Percentiles rank a stretch among this genome's conserved stretches.
phyloP scores from a whole-genome alignment of 169 alveolate species.

The Eimeria maxima region DNA sequence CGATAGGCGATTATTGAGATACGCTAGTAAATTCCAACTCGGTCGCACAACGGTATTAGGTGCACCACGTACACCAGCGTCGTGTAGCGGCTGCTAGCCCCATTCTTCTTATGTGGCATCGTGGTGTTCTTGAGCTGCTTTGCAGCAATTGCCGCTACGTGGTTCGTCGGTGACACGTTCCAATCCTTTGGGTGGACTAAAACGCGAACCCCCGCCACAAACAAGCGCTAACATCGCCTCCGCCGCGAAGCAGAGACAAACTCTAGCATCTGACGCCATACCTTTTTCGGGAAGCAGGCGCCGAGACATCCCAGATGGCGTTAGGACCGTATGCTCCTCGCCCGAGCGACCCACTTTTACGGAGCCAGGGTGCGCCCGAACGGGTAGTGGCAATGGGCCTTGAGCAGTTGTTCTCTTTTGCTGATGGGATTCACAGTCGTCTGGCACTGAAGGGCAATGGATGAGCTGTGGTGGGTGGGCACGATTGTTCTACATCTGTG shows the following conservation, averaged over 20 bases:
- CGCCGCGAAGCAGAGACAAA: slow-evolving; percentile 93
- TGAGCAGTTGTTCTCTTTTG: neutral
- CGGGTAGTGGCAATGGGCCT: neutral
- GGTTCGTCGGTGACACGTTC: slow-evolving; percentile 92
- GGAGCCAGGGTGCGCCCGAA: slow-evolving; percentile 63
- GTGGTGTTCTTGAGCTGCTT: slow-evolving; percentile 90
- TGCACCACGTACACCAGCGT: neutral
- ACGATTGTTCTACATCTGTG: neutral
- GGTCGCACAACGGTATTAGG: neutral
- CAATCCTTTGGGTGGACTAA: slow-evolving; percentile 93
- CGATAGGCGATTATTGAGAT: neutral
- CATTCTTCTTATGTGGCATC: slow-evolving; percentile 87
- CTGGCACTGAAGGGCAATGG: neutral
- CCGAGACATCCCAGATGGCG: slow-evolving; percentile 90
- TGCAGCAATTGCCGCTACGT: slow-evolving; percentile 94
- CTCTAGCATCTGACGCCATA: slow-evolving; percentile 91
- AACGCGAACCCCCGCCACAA: slow-evolving; percentile 94
- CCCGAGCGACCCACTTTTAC: slow-evolving; percentile 66
- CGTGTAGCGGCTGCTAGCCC: neutral
- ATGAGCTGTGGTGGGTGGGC: too few relatives aligned
- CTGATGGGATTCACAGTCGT: neutral
- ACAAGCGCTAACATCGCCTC: slow-evolving; percentile 91
- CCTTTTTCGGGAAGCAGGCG: slow-evolving; percentile 90
- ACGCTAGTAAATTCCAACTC: neutral
- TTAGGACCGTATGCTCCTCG: slow-evolving; percentile 67